Conservation (phyloP, 805 yeast genomes). For the Wickerhamiella slavikovae region DNA sequence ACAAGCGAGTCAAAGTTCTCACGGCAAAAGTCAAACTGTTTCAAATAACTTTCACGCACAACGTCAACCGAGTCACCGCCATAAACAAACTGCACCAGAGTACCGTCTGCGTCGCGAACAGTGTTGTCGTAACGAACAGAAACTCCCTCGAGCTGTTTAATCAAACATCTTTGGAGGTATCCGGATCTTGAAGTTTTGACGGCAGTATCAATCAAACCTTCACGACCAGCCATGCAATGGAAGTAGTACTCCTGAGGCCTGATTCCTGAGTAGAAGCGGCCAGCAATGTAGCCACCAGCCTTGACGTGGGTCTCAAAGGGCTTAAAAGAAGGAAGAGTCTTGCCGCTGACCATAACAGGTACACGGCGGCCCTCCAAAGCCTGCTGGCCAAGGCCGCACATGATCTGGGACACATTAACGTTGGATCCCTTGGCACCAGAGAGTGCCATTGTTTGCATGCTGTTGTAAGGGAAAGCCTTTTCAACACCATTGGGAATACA, state of each 20-base stretch:
- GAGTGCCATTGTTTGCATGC: slow-evolving; percentile 97
- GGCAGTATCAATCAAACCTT: slow-evolving; percentile 98
- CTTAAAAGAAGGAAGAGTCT: slow-evolving; percentile 87
- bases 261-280: slow-evolving; percentile 93
- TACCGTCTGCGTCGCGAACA: slow-evolving; percentile 89
- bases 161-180: slow-evolving; percentile 92
- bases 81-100: slow-evolving; percentile 80
- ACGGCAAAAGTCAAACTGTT: slow-evolving; percentile 79
- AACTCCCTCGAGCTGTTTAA: slow-evolving; percentile 95
- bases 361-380: slow-evolving; percentile 98
- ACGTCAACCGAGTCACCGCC: slow-evolving; percentile 97
- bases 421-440: slow-evolving; percentile 99
- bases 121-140: slow-evolving; percentile 85
- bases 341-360: slow-evolving; percentile 97
- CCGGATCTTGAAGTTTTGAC: slow-evolving; percentile 98
- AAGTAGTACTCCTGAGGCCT: slow-evolving; percentile 97
- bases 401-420: slow-evolving; percentile 95
- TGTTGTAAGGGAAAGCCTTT: slow-evolving; percentile 85
- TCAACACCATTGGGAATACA: slow-evolving; percentile 94
- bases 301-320: slow-evolving; percentile 93
- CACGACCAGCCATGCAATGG: slow-evolving; percentile 99
- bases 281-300: slow-evolving; percentile 96
- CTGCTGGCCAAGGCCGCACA: slow-evolving; percentile 98
- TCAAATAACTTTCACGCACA: slow-evolving; percentile 83
- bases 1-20: slow-evolving; percentile 77